Conservation (phyloP, 345 rosid genomes). For the Cardamine occulta region DNA sequence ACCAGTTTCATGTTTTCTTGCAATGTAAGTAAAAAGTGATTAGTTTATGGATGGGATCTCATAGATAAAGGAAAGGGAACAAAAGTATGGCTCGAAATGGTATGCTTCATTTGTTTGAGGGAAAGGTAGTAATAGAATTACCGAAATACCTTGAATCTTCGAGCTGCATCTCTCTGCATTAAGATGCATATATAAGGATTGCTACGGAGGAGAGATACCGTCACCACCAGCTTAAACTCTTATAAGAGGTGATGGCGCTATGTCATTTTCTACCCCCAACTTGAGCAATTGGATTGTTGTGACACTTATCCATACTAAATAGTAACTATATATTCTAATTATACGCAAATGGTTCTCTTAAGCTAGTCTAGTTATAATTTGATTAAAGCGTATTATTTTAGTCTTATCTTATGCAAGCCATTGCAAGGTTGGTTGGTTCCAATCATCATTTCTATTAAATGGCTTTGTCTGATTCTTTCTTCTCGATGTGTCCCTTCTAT, state of each 20-base stretch:
- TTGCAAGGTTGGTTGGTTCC: slow-evolving; percentile 7
- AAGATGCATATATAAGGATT: slow-evolving; percentile 45
- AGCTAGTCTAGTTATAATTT: background rate
- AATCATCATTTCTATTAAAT: slow-evolving; percentile 16
- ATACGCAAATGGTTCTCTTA: background rate
- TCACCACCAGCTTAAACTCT: slow-evolving; percentile 34
- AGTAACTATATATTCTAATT: background rate
- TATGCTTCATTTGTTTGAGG: background rate
- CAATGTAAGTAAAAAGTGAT: slow-evolving; percentile 1
- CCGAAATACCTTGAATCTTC: background rate
- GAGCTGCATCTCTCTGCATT: background rate
- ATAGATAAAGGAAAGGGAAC: background rate
- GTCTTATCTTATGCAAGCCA: slow-evolving; percentile 6
- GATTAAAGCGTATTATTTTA: background rate
- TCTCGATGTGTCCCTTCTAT: background rate
- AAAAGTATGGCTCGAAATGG: background rate
- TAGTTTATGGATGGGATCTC: background rate
- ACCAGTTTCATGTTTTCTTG: slow-evolving; percentile 5
- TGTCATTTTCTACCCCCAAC: background rate
- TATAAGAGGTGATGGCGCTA: slow-evolving; percentile 48
- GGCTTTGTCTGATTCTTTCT: background rate
- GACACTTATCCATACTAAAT: slow-evolving; percentile 17
- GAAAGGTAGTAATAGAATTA: background rate
- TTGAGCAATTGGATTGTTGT: slow-evolving; percentile 2
- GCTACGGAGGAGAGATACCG: slow-evolving; percentile 51